phyloP scores from a whole-genome alignment of 495 filamentous ascomycete species.

The Talaromyces stipitatus region DNA sequence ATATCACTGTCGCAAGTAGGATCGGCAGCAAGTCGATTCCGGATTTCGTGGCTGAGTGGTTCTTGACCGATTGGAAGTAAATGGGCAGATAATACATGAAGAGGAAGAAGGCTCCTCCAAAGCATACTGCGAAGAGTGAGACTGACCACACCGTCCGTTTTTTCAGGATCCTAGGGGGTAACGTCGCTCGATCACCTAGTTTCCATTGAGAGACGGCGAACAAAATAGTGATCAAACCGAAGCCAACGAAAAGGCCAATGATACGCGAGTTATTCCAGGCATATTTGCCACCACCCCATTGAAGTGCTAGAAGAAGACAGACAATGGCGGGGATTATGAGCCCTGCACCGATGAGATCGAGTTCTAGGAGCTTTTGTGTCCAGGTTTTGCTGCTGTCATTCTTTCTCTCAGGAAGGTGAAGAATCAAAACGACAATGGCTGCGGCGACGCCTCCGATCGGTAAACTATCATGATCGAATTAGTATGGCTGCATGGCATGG shows the following conservation, averaged over 20 bases:
- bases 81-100: conserved; percentile 39
- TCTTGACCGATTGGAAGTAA: conserved; percentile 52
- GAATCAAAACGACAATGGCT: conserved; percentile 43
- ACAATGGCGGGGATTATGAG: conserved; percentile 29
- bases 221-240: conserved; percentile 25
- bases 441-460: conserved; percentile 55
- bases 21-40: conserved; percentile 39
- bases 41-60: conserved; percentile 51
- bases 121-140: conserved; percentile 48
- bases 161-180: conserved; percentile 24
- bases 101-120: conserved; percentile 47
- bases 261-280: conserved; percentile 27
- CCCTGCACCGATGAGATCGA: conserved; percentile 27
- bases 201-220: conserved; percentile 19
- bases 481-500: background rate
- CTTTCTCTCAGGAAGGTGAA: conserved; percentile 25
- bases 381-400: conserved; percentile 18
- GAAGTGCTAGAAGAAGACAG: conserved; percentile 33
- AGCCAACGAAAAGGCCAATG: conserved; percentile 26
- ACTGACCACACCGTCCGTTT: conserved; percentile 42
- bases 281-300: conserved; percentile 35
- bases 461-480: conserved; percentile 41
- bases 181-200: conserved; percentile 18
- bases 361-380: conserved; percentile 19
- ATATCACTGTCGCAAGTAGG: conserved; percentile 27